Evolutionary conservation across 1,284 basidiomycete species (phyloP), one percentile per base, ranked within the genome.

Genomic region (Tetrapyrgos nigripes): DNA sequence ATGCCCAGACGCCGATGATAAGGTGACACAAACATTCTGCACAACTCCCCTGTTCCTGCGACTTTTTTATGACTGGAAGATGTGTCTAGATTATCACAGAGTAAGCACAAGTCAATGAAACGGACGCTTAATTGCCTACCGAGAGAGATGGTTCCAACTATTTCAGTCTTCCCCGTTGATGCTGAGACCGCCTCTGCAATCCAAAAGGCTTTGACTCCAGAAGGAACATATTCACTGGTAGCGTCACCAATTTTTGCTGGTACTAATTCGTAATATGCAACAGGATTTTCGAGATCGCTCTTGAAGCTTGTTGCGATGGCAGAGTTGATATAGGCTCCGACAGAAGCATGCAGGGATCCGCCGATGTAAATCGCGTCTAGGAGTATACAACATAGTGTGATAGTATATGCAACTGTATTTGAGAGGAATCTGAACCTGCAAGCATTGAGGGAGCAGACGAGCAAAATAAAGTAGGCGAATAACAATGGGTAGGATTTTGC

Each of bases 121-220:
- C 26, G 3, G 9, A 13, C 19, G 10, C 24, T 8, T 10, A 51
- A 53, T 17, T 28, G 33, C 55, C 26, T 26, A 73, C 71, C 69
- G 23, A 74, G 53, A 5, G 62, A 70, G 26, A 71, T 55, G 54
- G 57, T 65, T 10, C 73, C 73, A 14, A 72, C 64, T 17, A 74
- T 64, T 37, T 69, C 64, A 3, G 59, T 48, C 9, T 53, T 45
- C 24, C 47, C 47, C 24, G 57, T 50, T 5, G 37, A 17, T 4
- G 62, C 57, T 19, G 27, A 46, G 29, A 61, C 55, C 9, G 54
- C 49, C 51, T 72, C 73, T 11, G 65, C 70, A 13, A 73, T 68
- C 70, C 71, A 73, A 40, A 72, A 73, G 6, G 59, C 68, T 53
- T 66, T 70, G 3, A 58, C 58, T 6, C 66, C 64, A 17, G 58